Conservation (phyloP, 306 rosid species). For the Arachis hypogaea region DNA sequence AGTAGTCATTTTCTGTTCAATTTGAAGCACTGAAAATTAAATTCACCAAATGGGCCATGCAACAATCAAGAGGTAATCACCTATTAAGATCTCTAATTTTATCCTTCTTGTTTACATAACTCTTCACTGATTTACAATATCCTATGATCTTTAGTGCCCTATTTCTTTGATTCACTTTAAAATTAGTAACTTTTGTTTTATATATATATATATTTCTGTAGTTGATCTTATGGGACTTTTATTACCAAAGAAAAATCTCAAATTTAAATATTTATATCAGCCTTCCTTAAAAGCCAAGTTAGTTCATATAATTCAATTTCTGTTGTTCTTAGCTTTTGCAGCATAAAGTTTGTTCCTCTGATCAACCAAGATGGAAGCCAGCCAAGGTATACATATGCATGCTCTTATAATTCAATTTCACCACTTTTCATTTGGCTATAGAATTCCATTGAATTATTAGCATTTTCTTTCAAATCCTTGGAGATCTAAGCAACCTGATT, state of each 20-base stretch:
- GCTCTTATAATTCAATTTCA: conserved; percentile 28
- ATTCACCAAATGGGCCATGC: conserved; percentile 37
- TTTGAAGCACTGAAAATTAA: not conserved
- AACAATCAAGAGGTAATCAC: conserved; percentile 18
- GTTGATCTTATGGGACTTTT: conserved; percentile 12
- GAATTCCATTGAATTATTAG: not conserved
- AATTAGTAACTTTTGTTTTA: too few species aligned
- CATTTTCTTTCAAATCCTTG: conserved; percentile 16
- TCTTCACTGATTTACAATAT: too few species aligned
- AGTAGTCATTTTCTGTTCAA: not conserved
- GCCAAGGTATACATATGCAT: conserved; percentile 28
- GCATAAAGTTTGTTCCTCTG: conserved; percentile 16
- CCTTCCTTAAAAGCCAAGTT: not conserved
- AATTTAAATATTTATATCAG: conserved; percentile 20
- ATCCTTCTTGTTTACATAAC: too few species aligned
- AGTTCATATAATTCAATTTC: not conserved
- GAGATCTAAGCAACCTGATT: conserved; percentile 11
- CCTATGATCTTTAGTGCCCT: too few species aligned
- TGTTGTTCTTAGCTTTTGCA: conserved; percentile 5
- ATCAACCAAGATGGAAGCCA: conserved; percentile 36
- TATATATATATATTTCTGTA: not conserved
- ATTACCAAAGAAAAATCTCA: conserved; percentile 26
- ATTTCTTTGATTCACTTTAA: too few species aligned
- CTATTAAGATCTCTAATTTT: too few species aligned
- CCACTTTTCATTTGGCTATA: not conserved